phyloP scores from a whole-genome alignment of 345 rosid genomes.

The Hevea brasiliensis region DNA sequence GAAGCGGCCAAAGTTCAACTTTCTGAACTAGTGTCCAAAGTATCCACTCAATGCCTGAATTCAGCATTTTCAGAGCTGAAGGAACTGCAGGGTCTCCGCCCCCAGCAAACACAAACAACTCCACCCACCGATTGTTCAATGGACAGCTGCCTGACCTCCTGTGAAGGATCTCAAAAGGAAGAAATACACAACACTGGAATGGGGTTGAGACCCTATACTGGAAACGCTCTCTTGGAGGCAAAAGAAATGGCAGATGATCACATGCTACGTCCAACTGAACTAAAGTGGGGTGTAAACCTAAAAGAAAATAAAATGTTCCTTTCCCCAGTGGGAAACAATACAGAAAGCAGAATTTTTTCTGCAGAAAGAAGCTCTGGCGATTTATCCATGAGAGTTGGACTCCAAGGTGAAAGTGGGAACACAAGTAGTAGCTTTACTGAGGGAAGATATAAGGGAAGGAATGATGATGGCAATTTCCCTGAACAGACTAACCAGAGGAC shows the following conservation, averaged over 20 bases:
- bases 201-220: slow-evolving; percentile 50
- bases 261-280: slow-evolving; percentile 45
- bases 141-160: slow-evolving; percentile 83
- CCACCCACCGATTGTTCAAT: slow-evolving; percentile 72
- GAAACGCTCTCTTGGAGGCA: slow-evolving; percentile 42
- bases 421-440: slow-evolving; percentile 35
- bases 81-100: slow-evolving; percentile 56
- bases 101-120: slow-evolving; percentile 49
- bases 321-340: slow-evolving; percentile 36
- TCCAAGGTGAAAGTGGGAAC: slow-evolving; percentile 43
- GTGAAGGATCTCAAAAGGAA: slow-evolving; percentile 68
- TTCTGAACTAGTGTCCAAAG: slow-evolving; percentile 35
- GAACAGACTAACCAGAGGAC: slow-evolving; percentile 31
- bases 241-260: slow-evolving; percentile 47
- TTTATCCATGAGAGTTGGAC: slow-evolving; percentile 67
- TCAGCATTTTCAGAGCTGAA: slow-evolving; percentile 65
- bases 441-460: slow-evolving; percentile 40
- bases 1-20: slow-evolving; percentile 38
- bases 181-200: slow-evolving; percentile 56
- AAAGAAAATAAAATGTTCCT: slow-evolving; percentile 45
- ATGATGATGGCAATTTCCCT: slow-evolving; percentile 31
- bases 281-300: slow-evolving; percentile 53
- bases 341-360: slow-evolving; percentile 40
- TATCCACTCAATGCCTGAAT: slow-evolving; percentile 53
- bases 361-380: slow-evolving; percentile 52